These are phyloP conservation scores for Rosellinia necatrix DNA, from an alignment of 2,329 filamentous ascomycete genomes.

Conservation along the genomic window DNA sequence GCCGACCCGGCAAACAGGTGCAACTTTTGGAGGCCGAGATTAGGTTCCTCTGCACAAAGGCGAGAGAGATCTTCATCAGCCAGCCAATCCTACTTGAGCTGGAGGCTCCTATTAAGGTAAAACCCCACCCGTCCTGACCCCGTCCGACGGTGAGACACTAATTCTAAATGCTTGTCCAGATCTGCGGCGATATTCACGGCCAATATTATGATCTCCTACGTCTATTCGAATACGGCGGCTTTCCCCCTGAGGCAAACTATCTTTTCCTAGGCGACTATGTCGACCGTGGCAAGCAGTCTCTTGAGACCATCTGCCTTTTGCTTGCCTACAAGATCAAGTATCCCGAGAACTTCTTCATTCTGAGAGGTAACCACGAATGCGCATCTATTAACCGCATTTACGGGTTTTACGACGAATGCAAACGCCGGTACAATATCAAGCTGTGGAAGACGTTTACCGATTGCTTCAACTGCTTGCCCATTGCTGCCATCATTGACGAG, in stretches of 20 bases:
- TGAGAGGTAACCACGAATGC: constrained; percentile 95
- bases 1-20: constrained; percentile 97
- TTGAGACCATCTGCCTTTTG: constrained; percentile 91
- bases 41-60: constrained; percentile 96
- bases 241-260: constrained; percentile 98
- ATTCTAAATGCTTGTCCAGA: constrained; percentile 58
- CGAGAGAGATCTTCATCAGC: constrained; percentile 98
- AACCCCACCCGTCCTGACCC: constrained; percentile 11
- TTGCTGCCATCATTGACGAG: constrained; percentile 93
- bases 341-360: constrained; percentile 94
- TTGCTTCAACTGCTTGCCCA: constrained; percentile 93
- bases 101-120: constrained; percentile 97
- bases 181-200: constrained; percentile 98
- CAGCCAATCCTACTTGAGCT: constrained; percentile 97
- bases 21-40: constrained; percentile 97
- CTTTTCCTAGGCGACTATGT: constrained; percentile 98
- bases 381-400: constrained; percentile 95
- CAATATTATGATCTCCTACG: constrained; percentile 98
- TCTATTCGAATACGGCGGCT: constrained; percentile 97
- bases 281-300: constrained; percentile 91
- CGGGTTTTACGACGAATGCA: constrained; percentile 98
- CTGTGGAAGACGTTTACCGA: constrained; percentile 98
- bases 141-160: neutral
- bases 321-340: constrained; percentile 98
- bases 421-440: constrained; percentile 93